Evolutionary conservation across 345 rosid genomes (phyloP).

Genomic region (Hypericum perforatum): DNA sequence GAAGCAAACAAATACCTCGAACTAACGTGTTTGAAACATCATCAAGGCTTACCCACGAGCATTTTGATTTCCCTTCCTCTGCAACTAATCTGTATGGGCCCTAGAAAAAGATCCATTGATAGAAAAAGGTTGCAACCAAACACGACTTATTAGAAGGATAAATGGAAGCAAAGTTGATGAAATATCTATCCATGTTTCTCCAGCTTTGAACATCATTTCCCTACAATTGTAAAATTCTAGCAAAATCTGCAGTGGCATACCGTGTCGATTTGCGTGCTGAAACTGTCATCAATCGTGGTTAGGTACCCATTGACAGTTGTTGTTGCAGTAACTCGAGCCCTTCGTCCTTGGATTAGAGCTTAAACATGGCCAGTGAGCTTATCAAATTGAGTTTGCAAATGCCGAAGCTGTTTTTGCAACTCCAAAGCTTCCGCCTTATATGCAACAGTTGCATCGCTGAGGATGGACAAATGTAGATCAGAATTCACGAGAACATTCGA

Average conservation of each 20-base stretch:
- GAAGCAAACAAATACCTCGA: constrained; percentile 44
- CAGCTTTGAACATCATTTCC: constrained; percentile 1
- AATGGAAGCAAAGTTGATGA: too few relatives aligned
- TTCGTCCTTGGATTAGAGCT: constrained; percentile 78
- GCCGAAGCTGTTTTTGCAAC: constrained; percentile 78
- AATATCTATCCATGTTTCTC: too few relatives aligned
- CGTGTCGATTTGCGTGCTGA: constrained; percentile 77
- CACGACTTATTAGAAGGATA: neutral
- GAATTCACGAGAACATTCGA: neutral
- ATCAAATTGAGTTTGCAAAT: constrained; percentile 78
- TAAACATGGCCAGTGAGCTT: constrained; percentile 75
- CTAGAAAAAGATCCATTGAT: constrained; percentile 26
- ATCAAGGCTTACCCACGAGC: constrained; percentile 95
- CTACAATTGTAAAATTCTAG: constrained; percentile 1
- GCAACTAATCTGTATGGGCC: constrained; percentile 88
- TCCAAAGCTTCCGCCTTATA: constrained; percentile 69
- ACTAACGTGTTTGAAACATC: constrained; percentile 63
- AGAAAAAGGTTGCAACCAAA: neutral
- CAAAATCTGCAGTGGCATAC: constrained; percentile 31
- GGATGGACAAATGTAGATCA: neutral
- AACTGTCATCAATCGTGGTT: constrained; percentile 65
- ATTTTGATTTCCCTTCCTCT: constrained; percentile 93
- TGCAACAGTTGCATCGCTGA: constrained; percentile 74
- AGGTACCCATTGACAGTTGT: constrained; percentile 78
- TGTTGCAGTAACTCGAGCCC: constrained; percentile 87